phyloP scores from a whole-genome alignment of 305 asterid genomes.

The Withania somnifera region DNA sequence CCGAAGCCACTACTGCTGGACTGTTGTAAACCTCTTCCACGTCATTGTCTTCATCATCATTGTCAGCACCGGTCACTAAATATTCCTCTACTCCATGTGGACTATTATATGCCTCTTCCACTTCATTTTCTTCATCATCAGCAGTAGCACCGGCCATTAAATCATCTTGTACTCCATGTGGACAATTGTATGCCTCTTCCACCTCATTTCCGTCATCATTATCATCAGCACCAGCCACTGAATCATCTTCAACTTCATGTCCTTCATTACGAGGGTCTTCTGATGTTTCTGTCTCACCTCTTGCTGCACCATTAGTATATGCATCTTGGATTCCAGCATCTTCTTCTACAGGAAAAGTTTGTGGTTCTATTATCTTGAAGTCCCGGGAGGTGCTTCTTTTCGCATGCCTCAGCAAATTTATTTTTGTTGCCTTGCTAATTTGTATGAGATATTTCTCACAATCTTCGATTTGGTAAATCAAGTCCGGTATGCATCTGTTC shows the following conservation, averaged over 20 bases:
- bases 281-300: constrained; percentile 25
- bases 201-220: neutral
- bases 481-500: constrained; percentile 77
- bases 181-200: neutral
- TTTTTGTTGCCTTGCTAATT: constrained; percentile 63
- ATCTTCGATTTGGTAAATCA: constrained; percentile 84
- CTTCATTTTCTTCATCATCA: neutral
- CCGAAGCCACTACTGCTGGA: constrained; percentile 40
- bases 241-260: neutral
- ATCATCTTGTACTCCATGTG: neutral
- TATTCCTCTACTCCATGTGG: constrained; percentile 1
- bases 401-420: constrained; percentile 67
- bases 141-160: constrained; percentile 8
- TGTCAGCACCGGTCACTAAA: constrained; percentile 6
- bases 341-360: constrained; percentile 26
- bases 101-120: neutral
- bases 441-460: constrained; percentile 68
- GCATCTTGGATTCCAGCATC: constrained; percentile 29
- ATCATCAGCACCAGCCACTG: constrained; percentile 5
- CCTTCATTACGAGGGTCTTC: constrained; percentile 16
- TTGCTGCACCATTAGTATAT: constrained; percentile 13
- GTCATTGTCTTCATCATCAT: neutral
- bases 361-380: constrained; percentile 56
- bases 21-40: neutral
- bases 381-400: constrained; percentile 87